Conservation (phyloP, 306 rosid species). For the Erythrophleum fordii region DNA sequence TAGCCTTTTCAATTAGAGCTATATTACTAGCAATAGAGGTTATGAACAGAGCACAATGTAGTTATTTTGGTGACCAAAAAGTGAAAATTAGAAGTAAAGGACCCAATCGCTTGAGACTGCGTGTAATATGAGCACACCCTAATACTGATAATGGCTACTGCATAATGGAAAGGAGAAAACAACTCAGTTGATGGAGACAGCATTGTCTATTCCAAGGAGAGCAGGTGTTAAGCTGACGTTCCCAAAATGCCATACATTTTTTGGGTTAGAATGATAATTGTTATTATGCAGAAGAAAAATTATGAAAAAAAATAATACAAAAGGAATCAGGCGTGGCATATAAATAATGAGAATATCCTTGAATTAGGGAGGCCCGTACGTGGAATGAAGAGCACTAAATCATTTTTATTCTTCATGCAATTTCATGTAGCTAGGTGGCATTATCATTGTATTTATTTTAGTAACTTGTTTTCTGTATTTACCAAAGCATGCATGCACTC, state of each 20-base stretch:
- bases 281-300: constrained; percentile 44
- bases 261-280: constrained; percentile 54
- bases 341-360: constrained; percentile 88
- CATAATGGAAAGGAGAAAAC: constrained; percentile 58
- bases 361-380: constrained; percentile 77
- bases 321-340: constrained; percentile 85
- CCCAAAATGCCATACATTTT: constrained; percentile 64
- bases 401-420: constrained; percentile 83
- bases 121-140: constrained; percentile 45
- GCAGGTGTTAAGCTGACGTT: constrained; percentile 64
- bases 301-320: constrained; percentile 36
- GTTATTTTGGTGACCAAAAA: constrained; percentile 39
- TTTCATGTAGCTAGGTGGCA: constrained; percentile 72
- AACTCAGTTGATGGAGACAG: constrained; percentile 61
- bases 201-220: constrained; percentile 63
- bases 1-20: constrained; percentile 48
- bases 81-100: constrained; percentile 42
- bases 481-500: constrained; percentile 56
- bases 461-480: constrained; percentile 44
- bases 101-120: constrained; percentile 48
- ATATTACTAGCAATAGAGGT: constrained; percentile 29
- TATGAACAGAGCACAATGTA: constrained; percentile 31
- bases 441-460: constrained; percentile 57
- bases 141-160: constrained; percentile 48
- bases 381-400: constrained; percentile 70